phyloP scores from a whole-genome alignment of 176 grass and related monocot genomes.

The Bolboschoenus planiculmis region DNA sequence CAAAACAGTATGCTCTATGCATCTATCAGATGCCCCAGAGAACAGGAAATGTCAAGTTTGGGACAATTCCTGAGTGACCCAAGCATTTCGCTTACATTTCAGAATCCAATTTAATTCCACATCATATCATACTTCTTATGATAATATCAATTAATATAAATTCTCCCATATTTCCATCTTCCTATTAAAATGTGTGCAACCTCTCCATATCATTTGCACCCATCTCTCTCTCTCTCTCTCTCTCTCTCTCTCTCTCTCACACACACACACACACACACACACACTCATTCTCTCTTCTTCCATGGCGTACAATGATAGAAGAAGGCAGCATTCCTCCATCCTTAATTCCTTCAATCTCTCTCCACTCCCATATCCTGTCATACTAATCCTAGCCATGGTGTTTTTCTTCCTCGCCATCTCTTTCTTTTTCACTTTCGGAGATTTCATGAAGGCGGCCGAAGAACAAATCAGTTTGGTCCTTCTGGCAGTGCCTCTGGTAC shows the following conservation, averaged over 20 bases:
- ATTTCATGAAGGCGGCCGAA: constrained; percentile 64
- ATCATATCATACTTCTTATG: background rate
- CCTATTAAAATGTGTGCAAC: background rate
- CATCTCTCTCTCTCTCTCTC: too few relatives aligned
- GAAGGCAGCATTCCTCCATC: constrained; percentile 32
- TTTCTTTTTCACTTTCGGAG: constrained; percentile 68
- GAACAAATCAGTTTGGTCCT: constrained; percentile 59
- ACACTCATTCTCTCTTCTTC: background rate
- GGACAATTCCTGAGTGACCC: background rate
- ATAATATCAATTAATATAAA: background rate
- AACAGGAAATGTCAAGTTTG: too few relatives aligned
- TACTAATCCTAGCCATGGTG: constrained; percentile 64
- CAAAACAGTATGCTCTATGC: too few relatives aligned
- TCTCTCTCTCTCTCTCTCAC: too few relatives aligned
- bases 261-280: background rate
- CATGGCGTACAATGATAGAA: constrained; percentile 64
- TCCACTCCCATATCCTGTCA: constrained; percentile 64
- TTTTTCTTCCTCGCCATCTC: constrained; percentile 42
- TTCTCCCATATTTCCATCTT: background rate
- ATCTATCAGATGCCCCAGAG: too few relatives aligned
- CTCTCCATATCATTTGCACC: background rate
- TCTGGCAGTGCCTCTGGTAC: constrained; percentile 50
- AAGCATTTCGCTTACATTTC: background rate
- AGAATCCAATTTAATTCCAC: background rate
- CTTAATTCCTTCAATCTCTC: constrained; percentile 67